phyloP scores from a whole-genome alignment of 2,329 filamentous ascomycete species.

The Thielaviopsis punctulata region DNA sequence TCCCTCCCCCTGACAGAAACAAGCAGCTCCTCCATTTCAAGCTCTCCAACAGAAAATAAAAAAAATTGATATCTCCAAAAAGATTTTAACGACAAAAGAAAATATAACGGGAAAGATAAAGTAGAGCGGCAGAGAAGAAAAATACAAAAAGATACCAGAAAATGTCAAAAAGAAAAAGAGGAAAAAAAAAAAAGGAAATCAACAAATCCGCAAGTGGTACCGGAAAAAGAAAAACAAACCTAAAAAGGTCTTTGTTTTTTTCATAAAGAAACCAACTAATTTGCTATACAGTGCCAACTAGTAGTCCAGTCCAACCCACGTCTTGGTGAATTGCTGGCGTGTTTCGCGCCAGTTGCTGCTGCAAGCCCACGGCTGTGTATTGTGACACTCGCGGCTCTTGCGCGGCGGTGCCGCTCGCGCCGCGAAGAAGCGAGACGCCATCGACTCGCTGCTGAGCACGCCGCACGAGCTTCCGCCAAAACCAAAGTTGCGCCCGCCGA shows the following conservation, averaged over 20 bases:
- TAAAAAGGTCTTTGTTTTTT: slow-evolving; percentile 6
- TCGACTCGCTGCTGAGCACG: neutral
- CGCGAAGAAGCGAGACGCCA: neutral
- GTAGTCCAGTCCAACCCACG: slow-evolving; percentile 12
- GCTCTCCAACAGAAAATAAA: too few relatives aligned
- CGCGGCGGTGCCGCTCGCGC: neutral
- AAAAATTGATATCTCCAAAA: neutral
- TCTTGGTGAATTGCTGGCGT: slow-evolving; percentile 8
- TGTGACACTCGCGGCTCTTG: slow-evolving; percentile 7
- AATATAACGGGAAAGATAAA: neutral
- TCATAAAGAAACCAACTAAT: slow-evolving; percentile 21
- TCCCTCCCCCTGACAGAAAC: neutral
- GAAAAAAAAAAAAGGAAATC: slow-evolving; percentile 2
- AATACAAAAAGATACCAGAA: neutral
- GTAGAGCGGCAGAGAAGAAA: neutral
- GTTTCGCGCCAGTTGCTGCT: slow-evolving; percentile 12
- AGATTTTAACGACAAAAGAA: neutral
- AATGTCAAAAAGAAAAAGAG: neutral
- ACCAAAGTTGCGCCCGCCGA: neutral
- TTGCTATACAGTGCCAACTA: neutral
- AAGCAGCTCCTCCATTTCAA: too few relatives aligned
- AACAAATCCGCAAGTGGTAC: slow-evolving; percentile 11
- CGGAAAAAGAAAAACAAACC: too few relatives aligned
- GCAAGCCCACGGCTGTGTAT: slow-evolving; percentile 6
- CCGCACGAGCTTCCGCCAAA: slow-evolving; percentile 1